Conservation (phyloP, 2,329 filamentous ascomycete genomes). For the Cladophialophora psammophila region DNA sequence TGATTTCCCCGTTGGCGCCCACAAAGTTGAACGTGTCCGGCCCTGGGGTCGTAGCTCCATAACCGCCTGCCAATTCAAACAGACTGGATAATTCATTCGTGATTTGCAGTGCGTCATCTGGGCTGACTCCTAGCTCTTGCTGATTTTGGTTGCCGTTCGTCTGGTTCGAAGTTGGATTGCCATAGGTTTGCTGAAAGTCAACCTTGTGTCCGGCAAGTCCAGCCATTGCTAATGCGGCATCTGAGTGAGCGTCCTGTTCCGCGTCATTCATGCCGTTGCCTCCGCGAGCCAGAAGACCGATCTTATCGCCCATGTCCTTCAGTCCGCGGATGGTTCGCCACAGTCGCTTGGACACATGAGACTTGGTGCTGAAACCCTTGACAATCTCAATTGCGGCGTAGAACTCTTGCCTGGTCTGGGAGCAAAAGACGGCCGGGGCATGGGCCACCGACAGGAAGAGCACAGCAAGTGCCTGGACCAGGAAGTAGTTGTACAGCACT, state of each 20-base stretch:
- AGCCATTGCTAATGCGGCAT: constrained; percentile 70
- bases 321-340: constrained; percentile 71
- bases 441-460: constrained; percentile 71
- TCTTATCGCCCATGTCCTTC: constrained; percentile 68
- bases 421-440: constrained; percentile 66
- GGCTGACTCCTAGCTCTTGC: constrained; percentile 59
- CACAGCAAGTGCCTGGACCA: constrained; percentile 68
- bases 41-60: constrained; percentile 45
- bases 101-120: constrained; percentile 66
- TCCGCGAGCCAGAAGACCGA: constrained; percentile 58
- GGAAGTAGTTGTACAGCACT: constrained; percentile 71
- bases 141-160: constrained; percentile 32
- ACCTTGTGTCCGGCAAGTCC: constrained; percentile 69
- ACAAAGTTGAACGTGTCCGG: constrained; percentile 43
- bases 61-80: constrained; percentile 69
- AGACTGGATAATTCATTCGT: constrained; percentile 67
- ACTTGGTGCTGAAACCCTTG: constrained; percentile 67
- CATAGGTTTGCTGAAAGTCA: constrained; percentile 62
- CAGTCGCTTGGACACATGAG: constrained; percentile 66
- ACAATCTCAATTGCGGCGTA: constrained; percentile 71
- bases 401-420: constrained; percentile 69
- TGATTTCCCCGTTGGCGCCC: constrained; percentile 44
- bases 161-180: constrained; percentile 40
- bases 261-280: constrained; percentile 41
- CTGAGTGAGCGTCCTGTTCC: constrained; percentile 63